phyloP scores from a whole-genome alignment of 805 yeast genomes.

The Vanderwaltozyma tropicalis region DNA sequence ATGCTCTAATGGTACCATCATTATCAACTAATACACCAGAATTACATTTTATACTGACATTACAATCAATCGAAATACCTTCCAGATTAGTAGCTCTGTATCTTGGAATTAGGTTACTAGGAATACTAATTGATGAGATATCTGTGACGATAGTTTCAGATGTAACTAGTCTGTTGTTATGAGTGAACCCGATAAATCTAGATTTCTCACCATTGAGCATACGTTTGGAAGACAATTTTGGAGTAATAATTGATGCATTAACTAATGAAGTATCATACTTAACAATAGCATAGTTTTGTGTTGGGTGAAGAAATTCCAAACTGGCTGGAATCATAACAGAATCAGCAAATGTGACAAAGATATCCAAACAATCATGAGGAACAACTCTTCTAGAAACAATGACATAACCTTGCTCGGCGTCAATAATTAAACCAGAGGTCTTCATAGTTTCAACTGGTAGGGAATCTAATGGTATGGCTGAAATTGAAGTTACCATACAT shows the following conservation, averaged over 20 bases:
- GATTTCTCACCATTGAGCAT: constrained; percentile 67
- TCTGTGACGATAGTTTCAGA: constrained; percentile 72
- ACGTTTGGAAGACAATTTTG: constrained; percentile 45
- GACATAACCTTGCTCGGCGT: constrained; percentile 69
- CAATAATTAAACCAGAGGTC: constrained; percentile 73
- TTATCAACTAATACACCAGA: constrained; percentile 70
- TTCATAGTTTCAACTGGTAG: constrained; percentile 49
- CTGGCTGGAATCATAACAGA: constrained; percentile 70
- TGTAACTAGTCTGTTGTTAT: constrained; percentile 55
- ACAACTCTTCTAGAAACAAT: constrained; percentile 67
- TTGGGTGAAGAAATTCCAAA: constrained; percentile 78
- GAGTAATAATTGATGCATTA: constrained; percentile 59
- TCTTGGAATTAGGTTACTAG: constrained; percentile 61
- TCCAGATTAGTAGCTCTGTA: constrained; percentile 81
- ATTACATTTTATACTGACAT: constrained; percentile 58
- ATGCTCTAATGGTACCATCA: constrained; percentile 71
- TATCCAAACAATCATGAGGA: constrained; percentile 69
- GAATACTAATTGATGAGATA: constrained; percentile 62
- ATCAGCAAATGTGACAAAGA: constrained; percentile 73
- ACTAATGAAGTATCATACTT: constrained; percentile 73
- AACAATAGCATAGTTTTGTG: constrained; percentile 73
- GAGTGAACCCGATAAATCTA: constrained; percentile 73
- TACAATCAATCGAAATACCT: constrained; percentile 64
- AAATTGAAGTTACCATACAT: constrained; percentile 54
- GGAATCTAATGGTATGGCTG: constrained; percentile 70